Evolutionary conservation across 352 stramenopile species (phyloP), one percentile per base, ranked within the genome.

Genomic region (Phytophthora nicotianae): DNA sequence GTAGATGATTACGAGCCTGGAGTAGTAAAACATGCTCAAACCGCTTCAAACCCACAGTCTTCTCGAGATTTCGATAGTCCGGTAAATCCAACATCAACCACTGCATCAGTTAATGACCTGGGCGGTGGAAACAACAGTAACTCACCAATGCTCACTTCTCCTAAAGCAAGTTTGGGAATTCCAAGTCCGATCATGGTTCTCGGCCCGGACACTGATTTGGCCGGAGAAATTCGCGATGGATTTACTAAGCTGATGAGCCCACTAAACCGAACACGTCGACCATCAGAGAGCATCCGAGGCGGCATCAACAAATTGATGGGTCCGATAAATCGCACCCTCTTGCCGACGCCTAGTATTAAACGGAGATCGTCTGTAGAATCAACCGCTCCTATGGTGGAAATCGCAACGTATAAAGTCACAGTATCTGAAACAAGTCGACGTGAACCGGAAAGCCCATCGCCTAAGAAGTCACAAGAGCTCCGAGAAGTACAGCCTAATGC

Each of bases 241-340:
- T 40, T 72, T 19, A 68, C 19, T 20, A 72, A 72, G 32, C 21
- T 72, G 8, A 68, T 72, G 58, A 72, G 58, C 16, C 63, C 63
- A 21, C 62, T 72, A 26, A 71, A 43, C 20, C 57, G 56, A 49
- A 38, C 56, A n/a, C 56, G 21, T 8, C 40, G 59, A 14, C 37
- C 24, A 5, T 51, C 63, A 13, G 63, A 72, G 2, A 68, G 58
- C 32, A 64, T 72, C n/a, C 63, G 63, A 46, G 63, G 50, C 5
- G 46, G 63, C 16, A 62, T 72, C 26, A 68, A 62, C 32, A 72
- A 59, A 23, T 49, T 72, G 10, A 68, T 72, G 38, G n/a, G 35
- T 24, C 63, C 63, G 26, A 64, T 72, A 27, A 72, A 53, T 32
- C 63, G 63, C 7, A 56, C 58, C 9, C 40, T 72, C 6, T 59